Evolutionary conservation across 2,329 filamentous ascomycete species (phyloP).

Genomic region (Fusarium sp.): DNA sequence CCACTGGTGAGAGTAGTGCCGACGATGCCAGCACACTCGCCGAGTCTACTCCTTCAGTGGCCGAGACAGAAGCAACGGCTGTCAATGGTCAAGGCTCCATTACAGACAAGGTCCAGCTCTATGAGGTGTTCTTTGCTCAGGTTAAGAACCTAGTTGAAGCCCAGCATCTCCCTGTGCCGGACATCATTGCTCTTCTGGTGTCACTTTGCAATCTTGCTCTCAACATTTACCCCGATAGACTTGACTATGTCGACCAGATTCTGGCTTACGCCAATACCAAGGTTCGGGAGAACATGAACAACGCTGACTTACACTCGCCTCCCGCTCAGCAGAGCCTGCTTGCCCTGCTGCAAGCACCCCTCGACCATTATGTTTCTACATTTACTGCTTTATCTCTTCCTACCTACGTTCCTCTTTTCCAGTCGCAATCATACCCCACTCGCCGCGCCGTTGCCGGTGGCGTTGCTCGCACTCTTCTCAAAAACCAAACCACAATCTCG

Average conservation of each 20-base stretch:
- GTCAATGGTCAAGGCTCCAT: conserved; percentile 58
- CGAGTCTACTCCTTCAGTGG: conserved; percentile 54
- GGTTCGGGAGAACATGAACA: conserved; percentile 89
- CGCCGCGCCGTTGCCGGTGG: conserved; percentile 90
- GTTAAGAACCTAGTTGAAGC: conserved; percentile 93
- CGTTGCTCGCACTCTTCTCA: conserved; percentile 83
- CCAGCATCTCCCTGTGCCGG: conserved; percentile 90
- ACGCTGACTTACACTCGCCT: conserved; percentile 91
- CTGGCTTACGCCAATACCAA: conserved; percentile 89
- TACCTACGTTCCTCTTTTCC: conserved; percentile 88
- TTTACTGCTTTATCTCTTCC: conserved; percentile 96
- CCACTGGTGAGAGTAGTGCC: conserved; percentile 40
- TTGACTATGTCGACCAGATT: conserved; percentile 97
- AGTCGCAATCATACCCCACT: conserved; percentile 93
- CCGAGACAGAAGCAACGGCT: conserved; percentile 60
- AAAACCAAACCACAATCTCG: conserved; percentile 82
- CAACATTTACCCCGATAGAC: conserved; percentile 91
- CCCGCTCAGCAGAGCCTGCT: conserved; percentile 89
- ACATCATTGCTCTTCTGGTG: conserved; percentile 93
- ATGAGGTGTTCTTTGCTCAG: conserved; percentile 97
- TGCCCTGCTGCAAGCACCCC: conserved; percentile 87
- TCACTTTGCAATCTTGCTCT: conserved; percentile 92
- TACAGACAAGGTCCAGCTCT: conserved; percentile 82
- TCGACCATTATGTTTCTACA: conserved; percentile 89
- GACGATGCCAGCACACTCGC: conserved; percentile 48